Conservation (phyloP, 768 basidiomycete species). For the Amanita pseudoporphyria region DNA sequence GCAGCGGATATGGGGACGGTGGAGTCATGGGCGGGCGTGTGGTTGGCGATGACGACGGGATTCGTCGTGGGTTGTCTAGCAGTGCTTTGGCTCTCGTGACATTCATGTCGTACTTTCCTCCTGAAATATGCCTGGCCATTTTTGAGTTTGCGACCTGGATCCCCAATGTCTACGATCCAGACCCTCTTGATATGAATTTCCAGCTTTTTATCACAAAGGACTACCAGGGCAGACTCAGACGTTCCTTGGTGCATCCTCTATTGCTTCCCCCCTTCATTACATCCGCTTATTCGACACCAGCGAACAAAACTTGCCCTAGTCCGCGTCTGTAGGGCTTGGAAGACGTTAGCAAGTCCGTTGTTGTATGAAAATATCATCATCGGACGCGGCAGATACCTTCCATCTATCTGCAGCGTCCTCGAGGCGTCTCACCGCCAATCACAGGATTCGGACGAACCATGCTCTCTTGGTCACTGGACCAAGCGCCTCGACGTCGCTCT, state of each 20-base stretch:
- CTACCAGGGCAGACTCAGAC: neutral
- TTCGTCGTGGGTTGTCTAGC: neutral
- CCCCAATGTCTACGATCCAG: neutral
- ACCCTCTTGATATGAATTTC: slow-evolving; percentile 6
- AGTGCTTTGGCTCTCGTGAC: neutral
- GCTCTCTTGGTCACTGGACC: slow-evolving; percentile 3
- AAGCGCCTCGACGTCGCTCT: slow-evolving; percentile 8
- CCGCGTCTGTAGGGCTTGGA: slow-evolving; percentile 19
- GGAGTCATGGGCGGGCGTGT: slow-evolving; percentile 13
- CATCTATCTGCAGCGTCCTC: slow-evolving; percentile 1
- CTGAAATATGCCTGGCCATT: slow-evolving; percentile 4
- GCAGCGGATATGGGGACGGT: slow-evolving; percentile 47
- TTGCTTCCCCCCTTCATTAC: neutral
- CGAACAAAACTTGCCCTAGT: slow-evolving; percentile 17
- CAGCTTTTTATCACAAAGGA: slow-evolving; percentile 5
- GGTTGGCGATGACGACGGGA: slow-evolving; percentile 14
- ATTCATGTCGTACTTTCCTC: neutral
- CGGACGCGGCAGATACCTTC: neutral
- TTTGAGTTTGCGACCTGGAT: slow-evolving; percentile 1
- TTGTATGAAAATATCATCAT: slow-evolving; percentile 19
- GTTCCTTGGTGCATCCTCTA: neutral
- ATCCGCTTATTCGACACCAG: slow-evolving; percentile 7
- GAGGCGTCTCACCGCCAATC: neutral
- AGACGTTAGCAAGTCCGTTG: slow-evolving; percentile 13
- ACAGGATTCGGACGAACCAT: neutral